Conservation (phyloP, 208 protist species). For the Novymonas esmeraldas region DNA sequence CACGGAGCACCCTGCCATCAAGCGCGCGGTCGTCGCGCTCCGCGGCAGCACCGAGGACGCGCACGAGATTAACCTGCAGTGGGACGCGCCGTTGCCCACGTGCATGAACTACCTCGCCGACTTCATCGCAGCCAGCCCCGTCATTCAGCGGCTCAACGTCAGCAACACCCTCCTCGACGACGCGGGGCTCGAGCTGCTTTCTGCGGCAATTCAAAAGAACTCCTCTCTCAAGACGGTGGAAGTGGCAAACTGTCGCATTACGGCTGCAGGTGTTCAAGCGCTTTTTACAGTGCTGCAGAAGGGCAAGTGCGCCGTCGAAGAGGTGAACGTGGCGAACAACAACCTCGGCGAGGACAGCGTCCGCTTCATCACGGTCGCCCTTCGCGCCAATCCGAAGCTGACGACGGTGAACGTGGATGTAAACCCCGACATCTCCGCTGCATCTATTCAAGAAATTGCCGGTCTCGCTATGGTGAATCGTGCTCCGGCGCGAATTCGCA, state of each 20-base stretch:
- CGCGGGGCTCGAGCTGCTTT: conserved; percentile 59
- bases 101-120: conserved; percentile 70
- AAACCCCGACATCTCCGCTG: conserved; percentile 65
- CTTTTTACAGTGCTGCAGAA: conserved; percentile 60
- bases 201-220: conserved; percentile 63
- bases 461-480: conserved; percentile 77
- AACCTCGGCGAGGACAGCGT: conserved; percentile 60
- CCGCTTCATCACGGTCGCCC: conserved; percentile 50
- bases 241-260: conserved; percentile 87
- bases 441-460: conserved; percentile 63
- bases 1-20: conserved; percentile 65
- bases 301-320: conserved; percentile 48
- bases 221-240: conserved; percentile 69
- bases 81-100: conserved; percentile 55
- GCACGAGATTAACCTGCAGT: conserved; percentile 77
- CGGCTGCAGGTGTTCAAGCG: conserved; percentile 52
- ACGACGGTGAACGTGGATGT: conserved; percentile 73
- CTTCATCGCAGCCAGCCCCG: conserved; percentile 49
- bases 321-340: conserved; percentile 91
- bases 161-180: conserved; percentile 76
- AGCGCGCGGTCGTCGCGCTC: conserved; percentile 60
- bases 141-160: conserved; percentile 77
- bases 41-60: conserved; percentile 50
- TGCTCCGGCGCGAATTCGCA: conserved; percentile 61
- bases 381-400: conserved; percentile 70